phyloP scores from a whole-genome alignment of 331 rosid species.

The Rosa hybrid region DNA sequence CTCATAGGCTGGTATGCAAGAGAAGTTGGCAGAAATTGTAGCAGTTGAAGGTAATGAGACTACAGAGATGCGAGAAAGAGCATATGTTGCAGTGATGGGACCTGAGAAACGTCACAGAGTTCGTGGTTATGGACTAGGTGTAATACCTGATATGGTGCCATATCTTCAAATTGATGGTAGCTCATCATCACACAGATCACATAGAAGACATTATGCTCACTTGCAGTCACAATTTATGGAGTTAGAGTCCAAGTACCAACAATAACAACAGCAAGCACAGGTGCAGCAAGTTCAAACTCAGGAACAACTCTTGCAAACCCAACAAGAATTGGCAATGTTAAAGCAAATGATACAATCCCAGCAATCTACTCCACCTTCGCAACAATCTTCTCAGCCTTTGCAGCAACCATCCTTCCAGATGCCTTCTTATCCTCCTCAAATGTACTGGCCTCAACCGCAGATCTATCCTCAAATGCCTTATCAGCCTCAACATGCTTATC shows the following conservation, averaged over 20 bases:
- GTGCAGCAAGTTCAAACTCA: background rate
- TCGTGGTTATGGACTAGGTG: background rate
- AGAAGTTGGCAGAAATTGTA: background rate
- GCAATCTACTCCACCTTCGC: too few species aligned
- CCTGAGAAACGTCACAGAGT: background rate
- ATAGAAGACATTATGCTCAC: background rate
- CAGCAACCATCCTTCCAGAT: background rate
- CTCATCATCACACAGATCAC: background rate
- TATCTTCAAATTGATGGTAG: background rate
- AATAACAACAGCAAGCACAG: background rate
- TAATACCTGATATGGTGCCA: background rate
- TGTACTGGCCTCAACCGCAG: background rate
- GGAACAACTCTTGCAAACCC: background rate
- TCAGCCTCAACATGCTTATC: background rate
- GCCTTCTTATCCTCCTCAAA: too few species aligned
- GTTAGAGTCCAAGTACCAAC: background rate
- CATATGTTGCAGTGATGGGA: background rate
- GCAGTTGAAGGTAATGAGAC: background rate
- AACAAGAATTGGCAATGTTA: background rate
- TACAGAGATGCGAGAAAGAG: background rate
- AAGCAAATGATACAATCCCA: slow-evolving; percentile 25
- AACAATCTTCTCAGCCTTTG: background rate
- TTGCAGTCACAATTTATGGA: background rate
- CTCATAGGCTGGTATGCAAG: background rate
- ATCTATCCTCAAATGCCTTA: background rate